Evolutionary conservation across 2,329 filamentous ascomycete species (phyloP), one percentile per base, ranked within the genome.

Genomic region (Blastomyces parvus): DNA sequence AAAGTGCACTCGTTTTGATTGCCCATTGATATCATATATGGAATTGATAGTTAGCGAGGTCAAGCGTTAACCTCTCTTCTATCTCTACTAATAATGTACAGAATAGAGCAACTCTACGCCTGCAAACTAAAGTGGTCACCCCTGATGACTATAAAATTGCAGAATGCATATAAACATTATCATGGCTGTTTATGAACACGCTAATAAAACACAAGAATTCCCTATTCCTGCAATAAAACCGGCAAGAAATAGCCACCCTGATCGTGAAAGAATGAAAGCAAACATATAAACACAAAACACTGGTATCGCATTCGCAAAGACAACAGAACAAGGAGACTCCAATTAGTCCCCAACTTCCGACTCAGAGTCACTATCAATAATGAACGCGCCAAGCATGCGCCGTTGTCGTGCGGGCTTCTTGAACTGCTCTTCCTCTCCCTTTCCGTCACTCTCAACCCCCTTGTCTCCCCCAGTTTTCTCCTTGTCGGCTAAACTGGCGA

Each of bases 331-430:
- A 59, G 19, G 9, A n/a, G 8, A n/a, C 19, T 11, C 9, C 33
- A 27, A 14, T 19, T 59, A 59, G 1, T 14, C 42, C 22, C 42
- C 40, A 48, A 48, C 25, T 30, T 52, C 36, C 36, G 53, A 79
- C 64, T 79, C 77, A 4, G 77, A 78, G 62, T 79, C 77, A 64
- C 75, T 77, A 17, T 78, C 77, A 64, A 79, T 70, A 40, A 78
- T 73, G 67, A 79, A 77, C 3, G 75, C 76, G 30, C 71, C 74
- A 57, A 73, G 71, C 63, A 74, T 55, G 14, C 64, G 72, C 8
- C 74, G 73, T 61, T 75, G 68, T 57, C 73, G 73, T 58, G 68
- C 62, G n/a, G 72, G 66, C 42, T 64, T 70, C n/a, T 72, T 65
- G n/a, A 70, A 69, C 1, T 61, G 64, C 60, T 76, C 74, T 11